Evolutionary conservation across 2,329 filamentous ascomycete species (phyloP).

Genomic region (Helminthosporium solani): DNA sequence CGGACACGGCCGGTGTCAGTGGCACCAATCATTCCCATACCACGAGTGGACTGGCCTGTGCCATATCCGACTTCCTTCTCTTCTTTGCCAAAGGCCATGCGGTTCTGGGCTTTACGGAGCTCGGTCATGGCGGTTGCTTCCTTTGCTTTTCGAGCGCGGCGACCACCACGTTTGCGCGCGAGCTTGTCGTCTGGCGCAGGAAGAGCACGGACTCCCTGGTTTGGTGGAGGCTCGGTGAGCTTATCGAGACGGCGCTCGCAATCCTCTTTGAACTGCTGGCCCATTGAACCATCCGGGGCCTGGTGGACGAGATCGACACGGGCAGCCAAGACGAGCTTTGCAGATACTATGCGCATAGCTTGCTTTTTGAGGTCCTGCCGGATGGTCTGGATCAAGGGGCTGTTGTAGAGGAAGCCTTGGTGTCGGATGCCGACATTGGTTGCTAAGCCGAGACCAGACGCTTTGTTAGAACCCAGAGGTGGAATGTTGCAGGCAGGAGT

Average conservation of each 20-base stretch:
- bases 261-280: conserved; percentile 76
- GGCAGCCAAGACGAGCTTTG: conserved; percentile 90
- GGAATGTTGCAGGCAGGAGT: conserved; percentile 91
- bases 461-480: conserved; percentile 86
- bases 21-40: conserved; percentile 93
- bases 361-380: conserved; percentile 86
- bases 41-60: conserved; percentile 81
- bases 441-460: conserved; percentile 76
- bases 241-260: conserved; percentile 88
- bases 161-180: conserved; percentile 84
- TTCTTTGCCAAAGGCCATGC: conserved; percentile 93
- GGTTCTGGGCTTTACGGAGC: conserved; percentile 90
- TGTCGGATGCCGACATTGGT: conserved; percentile 90
- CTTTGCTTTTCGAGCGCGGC: conserved; percentile 89
- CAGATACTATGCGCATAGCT: conserved; percentile 90
- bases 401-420: conserved; percentile 91
- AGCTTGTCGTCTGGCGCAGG: conserved; percentile 96
- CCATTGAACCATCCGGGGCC: conserved; percentile 76
- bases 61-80: conserved; percentile 92
- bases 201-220: conserved; percentile 81
- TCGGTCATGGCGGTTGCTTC: conserved; percentile 97
- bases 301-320: conserved; percentile 85
- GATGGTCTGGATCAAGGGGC: conserved; percentile 81
- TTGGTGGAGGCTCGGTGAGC: conserved; percentile 85
- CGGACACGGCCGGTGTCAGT: conserved; percentile 86